Base-by-base conservation (phyloP, 306 rosid species). In the Vigna nakashimae region DNA sequence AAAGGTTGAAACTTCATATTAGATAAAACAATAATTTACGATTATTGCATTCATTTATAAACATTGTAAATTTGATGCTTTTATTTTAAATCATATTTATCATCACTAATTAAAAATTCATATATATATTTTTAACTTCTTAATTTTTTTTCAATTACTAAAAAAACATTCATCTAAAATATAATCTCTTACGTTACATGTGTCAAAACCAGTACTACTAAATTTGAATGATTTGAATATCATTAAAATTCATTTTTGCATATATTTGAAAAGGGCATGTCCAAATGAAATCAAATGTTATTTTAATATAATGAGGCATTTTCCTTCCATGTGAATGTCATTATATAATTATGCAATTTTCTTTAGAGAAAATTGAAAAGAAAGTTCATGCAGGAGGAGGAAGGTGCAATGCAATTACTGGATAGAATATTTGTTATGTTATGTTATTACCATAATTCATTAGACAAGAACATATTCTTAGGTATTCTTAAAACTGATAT, bases 281-380 rank as follows among this genome's bases (percentile, higher is more conserved):
- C 5, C 4, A 18, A 22, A 17, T 52, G 1, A 17, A n/a, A 52
- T 17, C 1, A 55, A 20, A n/a, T 12, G 16, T 15, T 15, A 49
- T 14, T 49, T 14, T 4, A 20, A 55, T 4, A 4, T 17, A 7
- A 26, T 6, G 2, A 40, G 45, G 11, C 20, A 20, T 13, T 58
- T 58, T 22, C 4, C 3, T 7, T 6, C 22, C 1, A 3, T 55
- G 17, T 55, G 24, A 24, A 10, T 26, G 64, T 4, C 36, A 11
- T 20, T 16, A 4, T 12, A 10, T 22, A 32, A 28, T 28, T 26
- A 13, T 10, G 42, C 5, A 28, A 60, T 28, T 60, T 60, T 6
- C 45, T 62, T 62, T 62, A 62, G 1, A 42, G 26, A 38, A 65
- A 65, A 65, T 65, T 65, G 4, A 36, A n/a, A n/a, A 65, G 16